Base-by-base conservation (phyloP, 345 rosid species). In the Pugionium dolabratum region DNA sequence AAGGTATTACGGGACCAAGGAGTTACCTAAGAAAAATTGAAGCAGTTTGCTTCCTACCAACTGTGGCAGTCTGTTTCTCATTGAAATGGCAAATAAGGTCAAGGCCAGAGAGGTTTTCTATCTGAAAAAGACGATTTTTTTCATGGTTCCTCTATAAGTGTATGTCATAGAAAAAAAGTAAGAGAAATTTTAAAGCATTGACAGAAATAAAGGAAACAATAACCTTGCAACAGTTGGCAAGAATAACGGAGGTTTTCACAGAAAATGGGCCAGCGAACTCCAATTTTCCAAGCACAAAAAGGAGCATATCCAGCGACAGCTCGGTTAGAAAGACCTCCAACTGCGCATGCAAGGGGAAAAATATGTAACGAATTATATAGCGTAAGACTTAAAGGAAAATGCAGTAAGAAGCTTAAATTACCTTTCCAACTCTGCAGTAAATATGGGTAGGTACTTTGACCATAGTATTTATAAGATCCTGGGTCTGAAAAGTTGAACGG, bases 141-240 rank as follows among this genome's bases (percentile, higher is more conserved):
- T 67, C 29, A 56, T 53, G 37, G 34, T 30, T 39, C 26, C 54
- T 59, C 39, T 6, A 43, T 36, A 36, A 35, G 56, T 66, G 56
- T 39, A 51, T 40, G 36, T 45, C 33, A 47, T 18, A 60, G 27
- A 43, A 30, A 59, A 64, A 45, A 31, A 6, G 42, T 53, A 62
- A 8, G 35, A 53, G 30, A 44, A 36, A 5, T 61, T 18, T 28
- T 41, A 53, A 59, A 30, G 53, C 43, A 69, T n/a, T 45, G 28
- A 66, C 50, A 60, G 40, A 42, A 37, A 58, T 51, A 46, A 48
- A 44, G 52, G 62, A 54, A 41, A 47, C 1, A 42, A 52, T 69
- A 62, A 92, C 98, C 98, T 87, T 89, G 90, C 96, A 87, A 67
- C 83, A 81, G 66, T 87, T 87, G 73, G 95, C 79, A 66, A 87